Evolutionary conservation across 768 basidiomycete species (phyloP), one percentile per base, ranked within the genome.

Genomic region (Pluteus cervinus): DNA sequence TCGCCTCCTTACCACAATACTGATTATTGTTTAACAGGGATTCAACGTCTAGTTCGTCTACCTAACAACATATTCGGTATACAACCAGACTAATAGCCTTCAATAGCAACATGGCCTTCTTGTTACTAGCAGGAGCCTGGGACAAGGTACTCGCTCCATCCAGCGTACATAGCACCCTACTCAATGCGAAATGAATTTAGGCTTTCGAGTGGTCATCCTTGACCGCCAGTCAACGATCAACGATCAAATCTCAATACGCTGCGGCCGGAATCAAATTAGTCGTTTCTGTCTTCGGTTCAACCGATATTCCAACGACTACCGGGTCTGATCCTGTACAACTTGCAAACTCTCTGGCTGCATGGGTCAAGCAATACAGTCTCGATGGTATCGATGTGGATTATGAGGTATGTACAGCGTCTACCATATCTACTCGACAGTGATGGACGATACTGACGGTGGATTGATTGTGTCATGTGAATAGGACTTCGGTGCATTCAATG

Each of bases 361-460:
- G 68, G 63, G 82, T 85, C 7, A 75, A 71, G 41, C 46, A 75
- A 47, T 80, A 68, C 41, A 56, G 63, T 33, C 58, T 86, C 12
- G 82, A 85, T 47, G 83, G 83, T 33, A 73, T 83, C 17, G 82
- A 85, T 51, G 76, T 87, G 24, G 82, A 86, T 54, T 86, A 84
- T 48, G 82, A 79, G 62, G 69, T 68, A 24, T 12, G 40, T 36
- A 29, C 7, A 26, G 26, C 28, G 35, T 29, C 29, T 33, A 12
- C 28, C 32, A 5, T 18, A 43, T 25, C 17, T 10, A 10, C 26
- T 7, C 29, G 17, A 20, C 29, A 44, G n/a, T n/a, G n/a, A n/a
- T n/a, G n/a, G n/a, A n/a, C n/a, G n/a, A n/a, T n/a, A n/a, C n/a
- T n/a, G n/a, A n/a, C n/a, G n/a, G n/a, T n/a, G n/a, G n/a, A n/a